Evolutionary conservation across 2,329 filamentous ascomycete species (phyloP).

Genomic region (Epichloe bromicola): DNA sequence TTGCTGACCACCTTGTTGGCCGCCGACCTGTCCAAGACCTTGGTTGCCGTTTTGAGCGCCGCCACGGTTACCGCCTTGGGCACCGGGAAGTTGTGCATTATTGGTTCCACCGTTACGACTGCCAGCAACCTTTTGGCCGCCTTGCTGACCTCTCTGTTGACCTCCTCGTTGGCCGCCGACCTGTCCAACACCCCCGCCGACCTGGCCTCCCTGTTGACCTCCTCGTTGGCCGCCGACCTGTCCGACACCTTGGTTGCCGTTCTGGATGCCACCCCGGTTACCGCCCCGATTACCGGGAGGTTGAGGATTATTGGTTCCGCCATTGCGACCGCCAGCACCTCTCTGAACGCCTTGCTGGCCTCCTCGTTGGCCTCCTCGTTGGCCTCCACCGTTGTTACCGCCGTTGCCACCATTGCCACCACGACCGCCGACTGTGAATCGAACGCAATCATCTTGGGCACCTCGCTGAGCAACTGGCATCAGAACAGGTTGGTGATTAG

Average conservation of each 20-base stretch:
- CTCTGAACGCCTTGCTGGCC: background rate
- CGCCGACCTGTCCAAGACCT: background rate
- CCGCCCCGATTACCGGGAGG: background rate
- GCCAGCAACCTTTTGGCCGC: background rate
- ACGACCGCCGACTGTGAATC: conserved; percentile 37
- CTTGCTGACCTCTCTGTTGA: background rate
- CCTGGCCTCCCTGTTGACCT: background rate
- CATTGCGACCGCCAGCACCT: background rate
- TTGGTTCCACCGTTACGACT: too few relatives aligned
- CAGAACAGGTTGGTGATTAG: conserved; percentile 53
- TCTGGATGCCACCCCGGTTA: background rate
- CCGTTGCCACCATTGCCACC: conserved; percentile 9
- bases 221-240: background rate
- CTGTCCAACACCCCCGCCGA: too few relatives aligned
- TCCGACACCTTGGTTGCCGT: background rate
- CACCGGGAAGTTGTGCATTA: too few relatives aligned
- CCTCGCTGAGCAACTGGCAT: conserved; percentile 57
- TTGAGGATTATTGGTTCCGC: background rate
- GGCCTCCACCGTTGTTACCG: conserved; percentile 8
- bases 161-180: background rate
- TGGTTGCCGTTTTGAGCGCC: too few relatives aligned
- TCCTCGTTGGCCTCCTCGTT: background rate
- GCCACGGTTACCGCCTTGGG: too few relatives aligned
- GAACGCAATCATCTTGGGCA: conserved; percentile 51
- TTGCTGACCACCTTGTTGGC: background rate